These are phyloP conservation scores for Fusarium phyllophilum DNA, from an alignment of 2,329 filamentous ascomycete species.

Conservation along the genomic window DNA sequence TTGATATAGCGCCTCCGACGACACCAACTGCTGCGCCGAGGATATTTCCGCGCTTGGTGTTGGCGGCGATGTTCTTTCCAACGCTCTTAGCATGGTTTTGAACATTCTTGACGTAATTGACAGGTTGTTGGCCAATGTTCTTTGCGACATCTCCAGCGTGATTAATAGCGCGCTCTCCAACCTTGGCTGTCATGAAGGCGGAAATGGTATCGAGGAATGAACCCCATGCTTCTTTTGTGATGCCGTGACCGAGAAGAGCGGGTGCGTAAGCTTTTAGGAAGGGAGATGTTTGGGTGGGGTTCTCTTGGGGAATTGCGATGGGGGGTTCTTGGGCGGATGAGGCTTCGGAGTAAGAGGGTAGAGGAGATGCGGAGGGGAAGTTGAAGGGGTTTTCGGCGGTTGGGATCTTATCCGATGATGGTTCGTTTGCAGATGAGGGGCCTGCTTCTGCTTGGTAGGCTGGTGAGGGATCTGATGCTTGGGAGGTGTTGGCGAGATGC, in stretches of 20 bases:
- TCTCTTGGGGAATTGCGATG: slow-evolving; percentile 55
- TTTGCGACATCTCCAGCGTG: slow-evolving; percentile 56
- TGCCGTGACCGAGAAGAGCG: slow-evolving; percentile 51
- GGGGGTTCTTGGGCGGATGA: slow-evolving; percentile 40
- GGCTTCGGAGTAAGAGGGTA: slow-evolving; percentile 46
- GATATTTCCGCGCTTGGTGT: slow-evolving; percentile 53
- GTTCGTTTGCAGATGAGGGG: background rate
- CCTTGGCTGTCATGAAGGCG: slow-evolving; percentile 57
- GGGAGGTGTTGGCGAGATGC: slow-evolving; percentile 4
- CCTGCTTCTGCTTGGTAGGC: background rate
- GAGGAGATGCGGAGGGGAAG: slow-evolving; percentile 49
- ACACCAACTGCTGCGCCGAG: slow-evolving; percentile 51
- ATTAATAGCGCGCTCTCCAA: slow-evolving; percentile 55
- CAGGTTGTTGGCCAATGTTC: slow-evolving; percentile 50
- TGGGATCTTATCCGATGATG: slow-evolving; percentile 29
- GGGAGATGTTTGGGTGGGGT: slow-evolving; percentile 48
- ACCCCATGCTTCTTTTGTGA: slow-evolving; percentile 49
- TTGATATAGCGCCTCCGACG: slow-evolving; percentile 51
- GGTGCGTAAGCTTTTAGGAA: slow-evolving; percentile 54
- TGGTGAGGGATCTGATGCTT: background rate
- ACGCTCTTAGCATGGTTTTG: slow-evolving; percentile 50
- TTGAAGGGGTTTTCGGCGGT: slow-evolving; percentile 52
- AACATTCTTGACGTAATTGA: slow-evolving; percentile 50
- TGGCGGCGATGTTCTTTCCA: slow-evolving; percentile 48
- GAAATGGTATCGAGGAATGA: slow-evolving; percentile 55